Percentiles rank a stretch among this genome's conserved stretches.
phyloP scores from a whole-genome alignment of 371 early-diverging fungal genomes.

The Saksenaea oblongispora region DNA sequence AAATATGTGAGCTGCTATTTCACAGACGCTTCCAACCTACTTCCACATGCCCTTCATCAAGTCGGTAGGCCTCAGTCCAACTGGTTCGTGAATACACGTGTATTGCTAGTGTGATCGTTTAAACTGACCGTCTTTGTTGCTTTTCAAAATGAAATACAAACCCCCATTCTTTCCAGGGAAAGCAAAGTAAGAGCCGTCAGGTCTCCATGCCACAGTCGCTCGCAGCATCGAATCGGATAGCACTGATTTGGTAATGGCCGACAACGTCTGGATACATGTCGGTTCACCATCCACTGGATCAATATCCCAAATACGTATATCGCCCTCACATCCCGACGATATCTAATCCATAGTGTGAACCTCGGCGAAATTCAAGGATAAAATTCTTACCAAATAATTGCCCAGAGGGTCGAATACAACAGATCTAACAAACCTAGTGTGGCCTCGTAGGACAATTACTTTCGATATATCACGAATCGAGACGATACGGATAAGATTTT shows the following conservation, averaged over 20 bases:
- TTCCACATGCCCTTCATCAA: constrained; percentile 41
- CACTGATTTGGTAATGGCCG: constrained; percentile 4
- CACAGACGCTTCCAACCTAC: constrained; percentile 11
- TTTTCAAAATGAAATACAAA: constrained; percentile 4
- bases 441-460: constrained; percentile 42
- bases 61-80: constrained; percentile 40
- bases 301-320: constrained; percentile 62
- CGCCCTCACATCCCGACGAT: constrained; percentile 63
- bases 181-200: constrained; percentile 54
- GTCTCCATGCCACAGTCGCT: constrained; percentile 59
- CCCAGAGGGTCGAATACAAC: constrained; percentile 47
- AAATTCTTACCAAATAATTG: constrained; percentile 31
- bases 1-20: not conserved
- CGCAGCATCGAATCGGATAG: constrained; percentile 14
- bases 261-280: constrained; percentile 30
- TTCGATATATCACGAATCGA: constrained; percentile 33
- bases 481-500: constrained; percentile 37
- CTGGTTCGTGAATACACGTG: constrained; percentile 32
- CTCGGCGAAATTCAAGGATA: not conserved
- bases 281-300: constrained; percentile 41
- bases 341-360: constrained; percentile 12
- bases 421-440: constrained; percentile 39
- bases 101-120: constrained; percentile 24
- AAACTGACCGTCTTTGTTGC: not conserved
- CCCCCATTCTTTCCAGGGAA: constrained; percentile 52